Conservation (phyloP, 2,329 filamentous ascomycete species). For the Aspergillus cejpii region DNA sequence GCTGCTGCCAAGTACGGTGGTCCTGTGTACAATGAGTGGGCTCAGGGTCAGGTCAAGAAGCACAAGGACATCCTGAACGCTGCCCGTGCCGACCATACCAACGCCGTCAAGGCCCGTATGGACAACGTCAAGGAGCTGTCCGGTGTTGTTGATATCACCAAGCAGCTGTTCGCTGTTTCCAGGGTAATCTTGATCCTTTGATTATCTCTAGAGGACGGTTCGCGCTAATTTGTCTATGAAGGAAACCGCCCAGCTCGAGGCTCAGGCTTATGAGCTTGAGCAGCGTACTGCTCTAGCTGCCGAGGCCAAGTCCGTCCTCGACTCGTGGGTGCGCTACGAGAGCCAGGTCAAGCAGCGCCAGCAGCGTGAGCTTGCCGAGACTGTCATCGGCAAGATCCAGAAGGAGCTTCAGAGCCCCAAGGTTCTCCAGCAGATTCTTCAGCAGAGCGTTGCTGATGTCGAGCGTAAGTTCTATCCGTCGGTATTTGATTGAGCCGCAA, state of each 20-base stretch:
- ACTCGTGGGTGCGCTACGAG: constrained; percentile 99
- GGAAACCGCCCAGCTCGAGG: constrained; percentile 96
- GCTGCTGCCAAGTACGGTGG: constrained; percentile 90
- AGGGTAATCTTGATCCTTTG: constrained; percentile 59
- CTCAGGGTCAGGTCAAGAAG: constrained; percentile 78
- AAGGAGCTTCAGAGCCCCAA: constrained; percentile 99
- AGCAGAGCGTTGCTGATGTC: constrained; percentile 91
- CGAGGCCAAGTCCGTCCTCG: constrained; percentile 91
- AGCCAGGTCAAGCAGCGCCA: constrained; percentile 97
- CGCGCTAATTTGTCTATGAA: constrained; percentile 32
- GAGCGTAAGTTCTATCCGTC: constrained; percentile 63
- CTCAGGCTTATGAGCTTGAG: constrained; percentile 93
- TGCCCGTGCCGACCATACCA: constrained; percentile 88
- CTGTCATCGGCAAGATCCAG: constrained; percentile 91
- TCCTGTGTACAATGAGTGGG: constrained; percentile 88
- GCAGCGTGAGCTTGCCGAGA: constrained; percentile 90
- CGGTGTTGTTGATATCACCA: constrained; percentile 92
- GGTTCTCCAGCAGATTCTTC: constrained; percentile 91
- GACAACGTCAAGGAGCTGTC: constrained; percentile 90
- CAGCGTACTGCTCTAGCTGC: constrained; percentile 85
- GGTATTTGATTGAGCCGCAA: neutral
- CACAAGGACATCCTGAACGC: constrained; percentile 93
- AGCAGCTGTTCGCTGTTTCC: constrained; percentile 93
- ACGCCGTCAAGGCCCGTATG: constrained; percentile 91
- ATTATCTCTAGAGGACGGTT: neutral